Evolutionary conservation across 1,284 basidiomycete genomes (phyloP).

Genomic region (Cryptococcus wingfieldii): DNA sequence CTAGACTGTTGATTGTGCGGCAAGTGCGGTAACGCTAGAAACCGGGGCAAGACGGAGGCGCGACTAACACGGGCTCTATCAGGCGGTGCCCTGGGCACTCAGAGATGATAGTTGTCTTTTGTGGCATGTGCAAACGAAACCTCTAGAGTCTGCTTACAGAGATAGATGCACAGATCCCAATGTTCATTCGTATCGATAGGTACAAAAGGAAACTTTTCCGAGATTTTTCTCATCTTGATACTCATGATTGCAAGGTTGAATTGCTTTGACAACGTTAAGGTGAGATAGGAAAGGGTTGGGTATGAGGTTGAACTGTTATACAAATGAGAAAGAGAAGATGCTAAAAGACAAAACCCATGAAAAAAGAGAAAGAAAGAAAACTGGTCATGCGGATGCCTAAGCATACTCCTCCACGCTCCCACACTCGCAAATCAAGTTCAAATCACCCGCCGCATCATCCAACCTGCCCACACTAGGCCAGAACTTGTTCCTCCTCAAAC

Average conservation of each 20-base stretch:
- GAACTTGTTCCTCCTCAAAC: conserved; percentile 79
- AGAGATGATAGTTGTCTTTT: too few relatives aligned
- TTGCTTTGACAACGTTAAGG: conserved; percentile 6
- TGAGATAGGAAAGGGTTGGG: not conserved
- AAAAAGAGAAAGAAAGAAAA: not conserved
- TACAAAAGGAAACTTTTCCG: too few relatives aligned
- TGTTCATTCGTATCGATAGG: too few relatives aligned
- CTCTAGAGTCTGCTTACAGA: too few relatives aligned
- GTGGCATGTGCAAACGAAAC: too few relatives aligned
- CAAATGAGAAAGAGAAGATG: not conserved
- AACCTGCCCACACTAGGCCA: conserved; percentile 87
- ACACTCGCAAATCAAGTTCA: conserved; percentile 66
- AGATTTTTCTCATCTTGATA: not conserved
- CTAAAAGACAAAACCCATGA: not conserved
- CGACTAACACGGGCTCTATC: too few relatives aligned
- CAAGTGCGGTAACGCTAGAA: too few relatives aligned
- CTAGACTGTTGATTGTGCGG: too few relatives aligned
- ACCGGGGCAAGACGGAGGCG: too few relatives aligned
- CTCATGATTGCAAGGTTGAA: conserved; percentile 19
- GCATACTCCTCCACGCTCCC: conserved; percentile 74
- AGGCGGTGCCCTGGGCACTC: too few relatives aligned
- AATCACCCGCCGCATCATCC: conserved; percentile 63
- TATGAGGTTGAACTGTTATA: conserved; percentile 6
- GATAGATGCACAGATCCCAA: too few relatives aligned
- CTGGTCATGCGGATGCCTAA: not conserved